These are phyloP conservation scores for Lecanoromycetidae sp. DNA, from an alignment of 2,329 filamentous ascomycete genomes.

Conservation along the genomic window DNA sequence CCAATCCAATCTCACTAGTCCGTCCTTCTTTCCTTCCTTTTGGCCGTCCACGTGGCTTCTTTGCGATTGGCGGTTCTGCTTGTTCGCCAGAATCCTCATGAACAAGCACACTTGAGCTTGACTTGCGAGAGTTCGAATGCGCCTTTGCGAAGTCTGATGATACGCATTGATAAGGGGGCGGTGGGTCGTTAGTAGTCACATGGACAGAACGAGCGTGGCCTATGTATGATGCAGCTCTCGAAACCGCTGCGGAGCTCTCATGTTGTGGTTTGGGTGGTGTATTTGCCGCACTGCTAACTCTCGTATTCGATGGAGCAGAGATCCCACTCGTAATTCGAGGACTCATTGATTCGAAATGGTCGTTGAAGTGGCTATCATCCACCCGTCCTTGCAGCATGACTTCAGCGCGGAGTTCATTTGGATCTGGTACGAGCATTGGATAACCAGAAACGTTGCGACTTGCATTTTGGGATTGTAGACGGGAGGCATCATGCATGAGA, in stretches of 20 bases:
- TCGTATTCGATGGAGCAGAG: slow-evolving; percentile 14
- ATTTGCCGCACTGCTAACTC: slow-evolving; percentile 15
- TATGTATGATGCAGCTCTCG: slow-evolving; percentile 3
- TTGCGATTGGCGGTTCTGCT: background rate
- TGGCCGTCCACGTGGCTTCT: slow-evolving; percentile 10
- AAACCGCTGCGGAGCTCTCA: background rate
- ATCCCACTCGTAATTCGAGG: slow-evolving; percentile 11
- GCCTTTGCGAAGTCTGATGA: slow-evolving; percentile 6
- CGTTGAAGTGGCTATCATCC: slow-evolving; percentile 8
- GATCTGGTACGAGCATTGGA: background rate
- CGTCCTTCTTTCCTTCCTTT: slow-evolving; percentile 18
- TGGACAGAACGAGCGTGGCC: slow-evolving; percentile 10
- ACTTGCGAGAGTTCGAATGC: background rate
- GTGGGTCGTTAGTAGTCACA: slow-evolving; percentile 13
- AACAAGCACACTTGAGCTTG: background rate
- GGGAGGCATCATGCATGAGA: slow-evolving; percentile 7
- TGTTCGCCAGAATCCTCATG: background rate
- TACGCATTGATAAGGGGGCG: background rate
- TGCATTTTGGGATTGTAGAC: background rate
- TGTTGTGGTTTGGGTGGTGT: slow-evolving; percentile 9
- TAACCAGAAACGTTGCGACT: slow-evolving; percentile 2
- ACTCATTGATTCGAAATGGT: slow-evolving; percentile 2
- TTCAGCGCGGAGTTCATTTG: background rate
- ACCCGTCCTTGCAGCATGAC: background rate
- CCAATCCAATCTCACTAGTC: slow-evolving; percentile 6